A percentile compares a stretch with the other conserved stretches of the same genome.
These are phyloP conservation scores for Nicotiana attenuata DNA, from an alignment of 257 asterid genomes.

Conservation along the genomic window DNA sequence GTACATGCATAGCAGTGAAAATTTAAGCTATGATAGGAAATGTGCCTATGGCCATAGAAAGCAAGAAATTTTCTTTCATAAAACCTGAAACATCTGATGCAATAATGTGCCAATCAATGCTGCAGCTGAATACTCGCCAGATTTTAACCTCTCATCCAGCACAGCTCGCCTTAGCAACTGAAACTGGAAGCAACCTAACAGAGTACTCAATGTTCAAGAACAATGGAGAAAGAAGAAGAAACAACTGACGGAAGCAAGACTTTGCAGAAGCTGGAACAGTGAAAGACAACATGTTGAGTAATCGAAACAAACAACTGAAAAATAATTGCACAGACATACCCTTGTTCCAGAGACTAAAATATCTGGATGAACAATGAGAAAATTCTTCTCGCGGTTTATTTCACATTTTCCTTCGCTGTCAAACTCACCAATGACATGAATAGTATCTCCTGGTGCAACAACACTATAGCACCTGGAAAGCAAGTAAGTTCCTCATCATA, in stretches of 20 bases:
- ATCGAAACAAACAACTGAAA: neutral
- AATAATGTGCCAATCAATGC: slow-evolving; percentile 91
- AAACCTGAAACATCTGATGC: slow-evolving; percentile 81
- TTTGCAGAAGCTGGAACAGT: slow-evolving; percentile 1
- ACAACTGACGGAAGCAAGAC: slow-evolving; percentile 17
- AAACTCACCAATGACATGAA: slow-evolving; percentile 80
- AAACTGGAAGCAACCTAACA: slow-evolving; percentile 85
- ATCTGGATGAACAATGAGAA: slow-evolving; percentile 88
- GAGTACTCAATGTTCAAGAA: slow-evolving; percentile 16
- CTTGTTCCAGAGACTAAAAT: slow-evolving; percentile 92
- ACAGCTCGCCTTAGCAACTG: slow-evolving; percentile 31
- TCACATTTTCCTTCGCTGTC: slow-evolving; percentile 74
- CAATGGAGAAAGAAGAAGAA: slow-evolving; percentile 6
- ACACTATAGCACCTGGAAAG: slow-evolving; percentile 60
- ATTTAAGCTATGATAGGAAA: neutral
- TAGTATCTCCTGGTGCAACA: slow-evolving; percentile 92
- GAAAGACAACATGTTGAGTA: neutral
- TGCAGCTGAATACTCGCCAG: slow-evolving; percentile 61
- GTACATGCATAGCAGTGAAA: slow-evolving; percentile 20
- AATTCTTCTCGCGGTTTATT: slow-evolving; percentile 60
- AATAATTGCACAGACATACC: slow-evolving; percentile 39
- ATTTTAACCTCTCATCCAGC: slow-evolving; percentile 85
- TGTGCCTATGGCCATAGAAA: neutral
- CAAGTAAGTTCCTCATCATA: neutral
- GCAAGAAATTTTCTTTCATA: slow-evolving; percentile 5